Conservation (phyloP, 768 basidiomycete genomes). For the Cantharellus cinnabarinus region DNA sequence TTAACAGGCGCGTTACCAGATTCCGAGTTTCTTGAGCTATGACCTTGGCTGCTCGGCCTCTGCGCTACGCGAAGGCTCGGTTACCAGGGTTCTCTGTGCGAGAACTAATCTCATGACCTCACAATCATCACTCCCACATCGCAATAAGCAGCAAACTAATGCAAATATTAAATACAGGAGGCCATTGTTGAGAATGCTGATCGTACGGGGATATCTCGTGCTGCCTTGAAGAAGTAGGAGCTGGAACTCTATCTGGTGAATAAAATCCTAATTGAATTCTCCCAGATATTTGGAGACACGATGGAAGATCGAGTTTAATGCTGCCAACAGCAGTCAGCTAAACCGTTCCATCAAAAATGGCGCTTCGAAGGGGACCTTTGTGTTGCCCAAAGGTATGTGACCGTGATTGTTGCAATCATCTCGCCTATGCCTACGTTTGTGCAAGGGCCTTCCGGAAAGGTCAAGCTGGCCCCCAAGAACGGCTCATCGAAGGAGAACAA, state of each 20-base stretch:
- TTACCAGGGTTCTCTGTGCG: neutral
- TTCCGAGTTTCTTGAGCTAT: neutral
- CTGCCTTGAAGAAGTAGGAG: neutral
- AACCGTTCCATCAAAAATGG: slow-evolving; percentile 1
- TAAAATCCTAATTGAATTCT: neutral
- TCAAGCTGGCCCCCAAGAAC: slow-evolving; percentile 7
- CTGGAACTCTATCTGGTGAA: no score
- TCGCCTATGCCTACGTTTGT: neutral
- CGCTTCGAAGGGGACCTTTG: neutral
- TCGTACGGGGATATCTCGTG: slow-evolving; percentile 1
- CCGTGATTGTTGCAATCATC: neutral
- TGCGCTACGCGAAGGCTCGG: no score
- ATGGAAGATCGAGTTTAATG: neutral
- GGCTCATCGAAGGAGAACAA: neutral
- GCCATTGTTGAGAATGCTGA: neutral
- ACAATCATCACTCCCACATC: neutral
- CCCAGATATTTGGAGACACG: neutral
- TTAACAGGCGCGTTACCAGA: neutral
- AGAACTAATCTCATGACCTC: neutral
- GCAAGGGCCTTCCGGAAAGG: neutral
- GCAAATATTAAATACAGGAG: neutral
- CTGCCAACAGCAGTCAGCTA: neutral
- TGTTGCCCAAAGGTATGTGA: neutral
- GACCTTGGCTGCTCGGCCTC: neutral
- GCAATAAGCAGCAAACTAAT: neutral